Evolutionary conservation across 441 rosid genomes (phyloP), one percentile per base, ranked within the genome.

Genomic region (Hura crepitans): DNA sequence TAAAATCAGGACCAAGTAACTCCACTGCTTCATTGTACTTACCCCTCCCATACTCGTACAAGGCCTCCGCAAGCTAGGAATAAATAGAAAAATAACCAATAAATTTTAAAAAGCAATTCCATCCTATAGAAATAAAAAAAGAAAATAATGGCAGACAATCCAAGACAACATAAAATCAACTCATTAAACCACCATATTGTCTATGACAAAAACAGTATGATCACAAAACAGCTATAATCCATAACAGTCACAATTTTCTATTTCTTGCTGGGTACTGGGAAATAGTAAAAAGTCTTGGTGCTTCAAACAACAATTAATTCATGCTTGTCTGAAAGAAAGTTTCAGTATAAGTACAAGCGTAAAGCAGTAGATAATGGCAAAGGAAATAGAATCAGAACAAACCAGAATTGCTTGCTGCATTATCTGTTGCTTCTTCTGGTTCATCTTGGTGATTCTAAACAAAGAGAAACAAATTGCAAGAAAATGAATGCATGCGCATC

Each of bases 351-450:
- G 30, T 23, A 23, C 11, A 22, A 31, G 33, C 65, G 28, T 6
- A 18, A 37, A 57, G 43, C 18, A 57, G 28, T 20, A 17, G 4
- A 67, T 10, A 66, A 47, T 14, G 59, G 31, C 6, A 68, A 39
- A 77, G 33, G 46, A 75, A 62, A 74, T 31, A 62, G 50, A 54
- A 66, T 15, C 6, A 54, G 65, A 66, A 81, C 85, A 79, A 70
- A 91, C 92, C 92, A 71, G 78, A 61, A 91, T 56, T 78, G 82
- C 96, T 71, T 64, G 77, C 78, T 80, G 91, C 93, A 91, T 85
- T 74, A 74, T n/a, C 65, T 81, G 78, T 73, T 87, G 96, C 84
- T 87, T 91, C 85, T 91, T 91, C 85, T 81, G 77, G 77, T 66
- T 83, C 95, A 86, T 86, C 78, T 46, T 81, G 1, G 81, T 80